Conservation (phyloP, 2,329 filamentous ascomycete genomes). For the Fulvia fulva region DNA sequence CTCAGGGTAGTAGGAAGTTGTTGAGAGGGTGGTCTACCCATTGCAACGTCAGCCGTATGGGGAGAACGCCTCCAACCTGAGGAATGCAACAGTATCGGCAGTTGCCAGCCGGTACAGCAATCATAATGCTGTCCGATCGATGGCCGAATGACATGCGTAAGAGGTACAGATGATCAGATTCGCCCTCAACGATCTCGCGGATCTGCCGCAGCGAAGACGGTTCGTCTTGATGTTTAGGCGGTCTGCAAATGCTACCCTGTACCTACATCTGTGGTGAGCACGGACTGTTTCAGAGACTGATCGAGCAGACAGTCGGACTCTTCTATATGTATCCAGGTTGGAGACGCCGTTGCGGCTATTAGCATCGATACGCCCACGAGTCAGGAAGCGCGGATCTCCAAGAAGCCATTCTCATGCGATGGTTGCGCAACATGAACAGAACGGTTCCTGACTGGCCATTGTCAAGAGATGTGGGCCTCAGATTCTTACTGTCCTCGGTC, state of each 20-base stretch:
- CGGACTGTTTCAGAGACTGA: conserved; percentile 29
- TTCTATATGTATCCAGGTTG: conserved; percentile 15
- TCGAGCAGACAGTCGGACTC: conserved; percentile 27
- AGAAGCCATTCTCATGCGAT: conserved; percentile 7
- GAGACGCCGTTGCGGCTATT: conserved; percentile 10
- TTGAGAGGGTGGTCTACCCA: conserved; percentile 16
- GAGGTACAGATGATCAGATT: conserved; percentile 12
- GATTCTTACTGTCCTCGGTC: conserved; percentile 14
- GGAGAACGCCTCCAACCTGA: conserved; percentile 27
- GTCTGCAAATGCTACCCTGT: conserved; percentile 25
- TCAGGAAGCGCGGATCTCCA: conserved; percentile 12
- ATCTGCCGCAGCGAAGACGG: conserved; percentile 4
- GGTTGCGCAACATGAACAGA: conserved; percentile 14
- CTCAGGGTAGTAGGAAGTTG: conserved; percentile 17
- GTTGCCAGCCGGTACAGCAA: conserved; percentile 4
- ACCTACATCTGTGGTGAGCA: conserved; percentile 16
- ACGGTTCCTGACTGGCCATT: conserved; percentile 9
- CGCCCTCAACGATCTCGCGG: conserved; percentile 11
- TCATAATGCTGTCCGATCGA: conserved; percentile 6
- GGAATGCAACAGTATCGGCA: conserved; percentile 29
- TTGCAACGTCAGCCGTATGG: conserved; percentile 21
- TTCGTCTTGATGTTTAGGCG: conserved; percentile 21
- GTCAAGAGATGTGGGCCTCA: conserved; percentile 10
- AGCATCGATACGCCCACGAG: conserved; percentile 9
- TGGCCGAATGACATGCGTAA: conserved; percentile 10